Evolutionary conservation across 2,329 filamentous ascomycete genomes (phyloP).

Genomic region (Plectosphaerella plurivora): DNA sequence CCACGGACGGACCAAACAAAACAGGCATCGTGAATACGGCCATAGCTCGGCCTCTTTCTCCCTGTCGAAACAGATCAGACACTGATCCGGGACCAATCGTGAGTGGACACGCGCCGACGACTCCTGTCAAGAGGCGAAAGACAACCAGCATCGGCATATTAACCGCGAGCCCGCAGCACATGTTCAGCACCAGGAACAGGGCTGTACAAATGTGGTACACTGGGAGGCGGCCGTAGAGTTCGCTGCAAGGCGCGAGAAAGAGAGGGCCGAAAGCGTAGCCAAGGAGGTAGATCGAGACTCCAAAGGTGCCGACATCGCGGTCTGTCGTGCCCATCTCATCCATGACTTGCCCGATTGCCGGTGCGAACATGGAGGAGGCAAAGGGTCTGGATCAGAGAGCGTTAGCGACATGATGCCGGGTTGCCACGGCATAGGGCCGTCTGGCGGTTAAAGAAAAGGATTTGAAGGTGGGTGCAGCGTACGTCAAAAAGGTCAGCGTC

Average conservation of each 20-base stretch:
- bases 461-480: conserved; percentile 6
- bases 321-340: conserved; percentile 42
- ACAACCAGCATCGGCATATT: conserved; percentile 42
- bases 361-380: conserved; percentile 53
- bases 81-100: conserved; percentile 59
- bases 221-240: conserved; percentile 52
- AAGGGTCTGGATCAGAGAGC: conserved; percentile 31
- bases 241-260: conserved; percentile 54
- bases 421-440: too few species aligned
- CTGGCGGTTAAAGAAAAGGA: conserved; percentile 1
- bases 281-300: conserved; percentile 59
- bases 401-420: neutral
- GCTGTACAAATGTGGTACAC: conserved; percentile 44
- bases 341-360: conserved; percentile 46
- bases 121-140: conserved; percentile 28
- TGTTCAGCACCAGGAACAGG: conserved; percentile 33
- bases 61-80: conserved; percentile 56
- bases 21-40: conserved; percentile 38
- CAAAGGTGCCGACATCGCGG: conserved; percentile 41
- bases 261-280: conserved; percentile 58
- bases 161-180: conserved; percentile 16
- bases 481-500: conserved; percentile 34
- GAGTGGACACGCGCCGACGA: neutral
- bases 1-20: conserved; percentile 41
- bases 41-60: conserved; percentile 56